Percentiles rank a stretch among this genome's conserved stretches.
These are phyloP conservation scores for Bromus sterilis DNA, from an alignment of 176 grass and related monocot genomes.

Conservation along the genomic window DNA sequence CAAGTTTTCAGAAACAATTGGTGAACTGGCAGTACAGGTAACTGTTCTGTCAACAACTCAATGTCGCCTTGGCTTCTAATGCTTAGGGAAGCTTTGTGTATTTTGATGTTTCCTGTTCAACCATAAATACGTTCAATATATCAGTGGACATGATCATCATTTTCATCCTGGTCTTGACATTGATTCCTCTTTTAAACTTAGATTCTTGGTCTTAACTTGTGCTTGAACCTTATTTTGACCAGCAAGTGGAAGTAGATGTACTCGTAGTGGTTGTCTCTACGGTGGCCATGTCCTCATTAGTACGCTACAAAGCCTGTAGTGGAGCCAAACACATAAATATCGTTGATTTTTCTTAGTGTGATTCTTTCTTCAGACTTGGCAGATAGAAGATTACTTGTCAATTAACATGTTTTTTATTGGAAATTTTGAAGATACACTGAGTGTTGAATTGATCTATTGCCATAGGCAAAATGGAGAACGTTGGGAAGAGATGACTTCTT, in stretches of 20 bases:
- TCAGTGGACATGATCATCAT: not conserved
- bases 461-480: not conserved
- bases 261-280: not conserved
- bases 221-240: not conserved
- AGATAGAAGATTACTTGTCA: not conserved
- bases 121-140: not conserved
- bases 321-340: not conserved
- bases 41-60: constrained; percentile 6
- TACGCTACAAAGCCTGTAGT: not conserved
- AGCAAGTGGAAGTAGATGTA: not conserved
- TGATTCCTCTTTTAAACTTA: not conserved
- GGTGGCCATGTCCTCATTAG: not conserved
- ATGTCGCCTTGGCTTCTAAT: not conserved
- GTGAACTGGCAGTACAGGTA: constrained; percentile 90
- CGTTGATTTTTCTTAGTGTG: not conserved
- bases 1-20: constrained; percentile 89
- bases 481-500: not conserved
- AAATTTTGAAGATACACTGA: not conserved
- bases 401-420: not conserved
- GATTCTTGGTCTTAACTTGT: not conserved
- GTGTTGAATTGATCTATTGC: not conserved
- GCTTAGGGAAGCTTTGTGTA: not conserved
- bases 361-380: not conserved
- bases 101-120: not conserved
- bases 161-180: not conserved